Base-by-base conservation (phyloP, 1,284 basidiomycete genomes). In the Microstroma glucosiphilum region DNA sequence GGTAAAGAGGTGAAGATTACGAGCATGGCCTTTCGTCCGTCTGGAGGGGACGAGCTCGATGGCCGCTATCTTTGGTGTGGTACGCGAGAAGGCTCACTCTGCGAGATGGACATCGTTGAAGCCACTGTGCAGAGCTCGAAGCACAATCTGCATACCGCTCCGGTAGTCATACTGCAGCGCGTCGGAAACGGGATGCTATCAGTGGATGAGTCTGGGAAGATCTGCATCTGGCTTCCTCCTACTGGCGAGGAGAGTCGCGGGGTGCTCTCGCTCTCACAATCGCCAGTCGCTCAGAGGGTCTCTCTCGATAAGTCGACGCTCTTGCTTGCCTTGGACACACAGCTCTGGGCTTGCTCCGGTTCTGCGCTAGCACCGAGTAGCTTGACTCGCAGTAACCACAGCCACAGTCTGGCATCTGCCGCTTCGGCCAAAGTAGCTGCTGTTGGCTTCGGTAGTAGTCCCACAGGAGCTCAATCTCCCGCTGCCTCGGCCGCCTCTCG, bases 141-240 rank as follows among this genome's bases (percentile, higher is more conserved):
- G 19, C 65, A 63, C 40, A 71, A 65, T 40, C 63, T 73, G 1
- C 76, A 78, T 53, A 65, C 67, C 13, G 66, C 68, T 15, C 65
- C 73, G 1, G 72, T 78, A 26, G 56, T 65, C 30, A 49, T 74
- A 53, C 51, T 78, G 11, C 62, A 65, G 37, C 58, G 75, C 13
- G 65, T 77, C 17, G 72, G 74, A 40, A 61, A 65, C 51, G 60
- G 66, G 46, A 76, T 78, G 69, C 54, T 77, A 23, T 63, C 66
- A 23, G 26, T 78, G 37, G 76, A 78, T 58, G 76, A 77, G 56
- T 68, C 70, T 13, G 76, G 76, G 17, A 78, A 78, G 66, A 76
- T 78, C 46, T 71, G 68, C 1, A 61, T 69, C 40, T 78, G 76
- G 75, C 57, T 73, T 6, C 65, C 69, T 1, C 64, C 61, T 15